Conservation (phyloP, 179 eudicot genomes). For the Beta lomatogona region DNA sequence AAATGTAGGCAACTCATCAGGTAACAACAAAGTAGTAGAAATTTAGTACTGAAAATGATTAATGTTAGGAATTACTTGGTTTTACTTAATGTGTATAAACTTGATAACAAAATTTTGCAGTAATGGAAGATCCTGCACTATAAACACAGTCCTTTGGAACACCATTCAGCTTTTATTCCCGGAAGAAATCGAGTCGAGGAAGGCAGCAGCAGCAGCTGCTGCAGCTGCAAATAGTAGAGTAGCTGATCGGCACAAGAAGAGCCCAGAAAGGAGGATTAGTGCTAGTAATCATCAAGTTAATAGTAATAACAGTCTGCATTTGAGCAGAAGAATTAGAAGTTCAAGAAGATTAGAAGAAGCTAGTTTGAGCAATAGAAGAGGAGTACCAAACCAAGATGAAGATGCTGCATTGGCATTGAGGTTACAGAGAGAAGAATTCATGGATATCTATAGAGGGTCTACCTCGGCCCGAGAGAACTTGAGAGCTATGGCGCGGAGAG, state of each 20-base stretch:
- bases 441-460: conserved; percentile 57
- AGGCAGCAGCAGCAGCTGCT: conserved; percentile 39
- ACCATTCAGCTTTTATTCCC: conserved; percentile 95
- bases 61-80: not conserved
- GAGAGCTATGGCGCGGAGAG: conserved; percentile 80
- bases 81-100: not conserved
- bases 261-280: conserved; percentile 12
- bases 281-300: conserved; percentile 3
- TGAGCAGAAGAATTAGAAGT: conserved; percentile 25
- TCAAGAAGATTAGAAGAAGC: conserved; percentile 32
- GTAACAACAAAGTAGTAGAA: conserved; percentile 27
- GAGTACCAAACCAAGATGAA: conserved; percentile 56
- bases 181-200: conserved; percentile 74
- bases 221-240: conserved; percentile 33
- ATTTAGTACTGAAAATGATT: not conserved
- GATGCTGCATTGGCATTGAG: conserved; percentile 90
- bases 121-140: conserved; percentile 85
- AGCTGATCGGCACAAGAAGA: conserved; percentile 24
- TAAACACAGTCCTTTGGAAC: conserved; percentile 97
- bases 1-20: conserved; percentile 92
- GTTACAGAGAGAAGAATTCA: conserved; percentile 85
- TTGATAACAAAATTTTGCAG: conserved; percentile 30
- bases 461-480: conserved; percentile 66
- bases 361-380: conserved; percentile 24
- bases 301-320: conserved; percentile 19